Evolutionary conservation across 495 filamentous ascomycete genomes (phyloP), one percentile per base, ranked within the genome.

Genomic region (Xylaria acuta): DNA sequence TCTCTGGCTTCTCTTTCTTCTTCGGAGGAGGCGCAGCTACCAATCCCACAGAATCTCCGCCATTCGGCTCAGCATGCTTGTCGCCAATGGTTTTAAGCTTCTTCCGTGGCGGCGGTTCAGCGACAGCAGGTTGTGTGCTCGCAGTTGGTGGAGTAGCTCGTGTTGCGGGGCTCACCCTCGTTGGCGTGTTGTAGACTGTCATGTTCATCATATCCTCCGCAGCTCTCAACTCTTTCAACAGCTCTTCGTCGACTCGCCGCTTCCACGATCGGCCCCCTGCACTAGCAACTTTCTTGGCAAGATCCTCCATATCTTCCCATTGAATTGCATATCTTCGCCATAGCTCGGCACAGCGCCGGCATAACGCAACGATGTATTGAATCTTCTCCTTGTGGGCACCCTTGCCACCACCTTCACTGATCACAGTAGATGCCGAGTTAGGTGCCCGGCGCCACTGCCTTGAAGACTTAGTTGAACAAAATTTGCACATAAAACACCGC

Each of bases 311-410:
- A 74, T 97, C 92, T 78, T 98, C 96, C 90, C 94, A 99, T 71
- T 96, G 93, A 69, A 99, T 94, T 12, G 91, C 94, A 77, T 98
- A 98, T 70, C 95, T 92, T 41, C 96, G 89, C 96, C 96, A 99
- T 40, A 98, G 83, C 58, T 93, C 88, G 25, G 94, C 94, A 81
- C 96, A 99, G 7, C 95, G 90, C 67, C 92, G 85, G 80, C 96
- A 99, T 7, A 99, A 88, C 2, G 95, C 93, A 45, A 94, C 89
- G 18, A 94, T 89, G 25, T 94, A 89, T 76, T 90, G 88, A n/a
- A 85, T 84, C 76, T 97, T 97, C 69, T 97, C 94, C 77, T 89
- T 90, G 72, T 83, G 84, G 34, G 84, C 77, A 58, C 87, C 88
- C 74, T 90, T 92, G 58, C 83, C 84, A 2, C 86, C 86, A 20